Base-by-base conservation (phyloP, 2,329 filamentous ascomycete genomes). In the Aspergillus luchuensis region DNA sequence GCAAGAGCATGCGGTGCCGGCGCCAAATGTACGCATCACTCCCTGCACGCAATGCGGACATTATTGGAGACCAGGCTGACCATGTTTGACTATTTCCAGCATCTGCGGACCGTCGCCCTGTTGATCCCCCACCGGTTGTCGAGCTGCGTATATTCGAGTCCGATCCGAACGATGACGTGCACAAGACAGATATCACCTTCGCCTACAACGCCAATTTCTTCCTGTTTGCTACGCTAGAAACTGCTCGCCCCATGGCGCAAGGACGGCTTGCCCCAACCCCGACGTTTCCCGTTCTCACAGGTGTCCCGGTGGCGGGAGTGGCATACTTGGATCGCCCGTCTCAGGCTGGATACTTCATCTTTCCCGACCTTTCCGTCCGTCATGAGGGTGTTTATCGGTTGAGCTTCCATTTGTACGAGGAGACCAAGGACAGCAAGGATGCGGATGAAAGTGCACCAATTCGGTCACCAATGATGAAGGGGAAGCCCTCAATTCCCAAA, bases 201-300 rank as follows among this genome's bases (percentile, higher is more conserved):
- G 85, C 87, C 61, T 96, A 97, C 81, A 94, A 96, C 73, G 93
- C 93, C 73, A 97, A 96, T 78, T 98, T 98, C 85, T 98, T 99
- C 79, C 88, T 98, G 43, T 98, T 92, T 71, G 91, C 93, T 55
- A 97, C 92, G 5, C 84, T 99, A 61, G 92, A 97, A 73, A 88
- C 91, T 69, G 90, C 92, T 28, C 90, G 93, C 39, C 86, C 88
- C 30, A 90, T 97, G 61, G 92, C 92, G 17, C 89, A 92, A 61
- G 91, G 90, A 54, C 90, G 92, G 66, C 87, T 91, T 49, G 86
- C 87, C 68, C 83, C 84, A 30, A 81, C 87, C n/a, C 85, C 89
- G 10, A 86, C 87, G 53, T 89, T 87, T 60, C 88, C 95, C 0
- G 93, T 98, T 23, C 81, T 99, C 67, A 98, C 94, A 0, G 95